Base-by-base conservation (phyloP, 441 rosid species). In the Brassica balearica region DNA sequence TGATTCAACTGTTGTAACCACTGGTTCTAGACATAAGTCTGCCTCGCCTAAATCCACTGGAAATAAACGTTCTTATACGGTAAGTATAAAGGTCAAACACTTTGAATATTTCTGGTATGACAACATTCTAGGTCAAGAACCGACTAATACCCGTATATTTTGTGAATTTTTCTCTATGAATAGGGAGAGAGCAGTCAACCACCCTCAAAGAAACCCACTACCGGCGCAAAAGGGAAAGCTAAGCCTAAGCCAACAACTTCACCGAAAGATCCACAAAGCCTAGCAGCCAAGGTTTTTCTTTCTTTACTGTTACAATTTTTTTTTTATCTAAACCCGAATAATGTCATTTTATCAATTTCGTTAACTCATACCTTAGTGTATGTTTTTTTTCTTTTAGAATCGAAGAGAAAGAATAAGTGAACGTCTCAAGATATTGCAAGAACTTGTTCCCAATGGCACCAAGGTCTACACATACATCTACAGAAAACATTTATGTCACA, bases 321-420 rank as follows among this genome's bases (percentile, higher is more conserved):
- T 59, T 25, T 25, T 25, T 25, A 58, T 69, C 48, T 27, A 6
- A 62, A n/a, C 68, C 10, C 0, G 2, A 51, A 74, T 6, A 73
- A 9, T 12, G 27, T 19, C 32, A 23, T 51, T 27, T 46, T 17
- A 43, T 72, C 17, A 58, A 17, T 17, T 27, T 3, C 46, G n/a
- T 51, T 48, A 61, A 51, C 12, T 66, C 65, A 53, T 55, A 8
- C 10, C 11, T 69, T 48, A 4, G 2, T 69, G 60, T 59, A 76
- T 83, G 34, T 70, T 53, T 56, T 41, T 14, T 14, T 14, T 41
- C 56, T 8, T 72, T 38, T 80, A 94, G 97, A 88, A 89, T 74
- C 96, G 96, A 60, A 79, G 98, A 65, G 97, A 92, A 77, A 79
- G 97, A 86, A 95, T 95, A 25, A 95, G 97, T 22, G 97, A 95